Base-by-base conservation (phyloP, 208 protist genomes). In the Trypanosoma mega region DNA sequence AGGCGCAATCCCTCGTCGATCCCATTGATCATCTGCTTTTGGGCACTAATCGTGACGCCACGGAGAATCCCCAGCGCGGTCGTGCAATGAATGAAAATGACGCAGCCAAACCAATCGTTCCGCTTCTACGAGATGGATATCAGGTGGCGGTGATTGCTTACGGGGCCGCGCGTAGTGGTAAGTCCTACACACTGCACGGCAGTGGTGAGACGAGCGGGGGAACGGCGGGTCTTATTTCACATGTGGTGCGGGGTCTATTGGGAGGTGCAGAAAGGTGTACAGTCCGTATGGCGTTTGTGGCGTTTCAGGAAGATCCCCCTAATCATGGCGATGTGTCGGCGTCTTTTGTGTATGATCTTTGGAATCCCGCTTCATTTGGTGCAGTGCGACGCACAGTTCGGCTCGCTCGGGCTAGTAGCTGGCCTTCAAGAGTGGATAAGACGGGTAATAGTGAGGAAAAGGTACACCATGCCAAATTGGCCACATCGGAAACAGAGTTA, bases 101-200 rank as follows among this genome's bases (percentile, higher is more conserved):
- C 29, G 20, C 7, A 1, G 24, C 45, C 12, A 23, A 26, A 1
- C 77, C 77, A 37, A 63, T 90, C 12, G 69, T 84, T 18, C 63
- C 72, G 18, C 24, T 45, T 18, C 58, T 60, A 0, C 18, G 79
- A 1, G 63, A 67, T 47, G 84, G 80, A 5, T 50, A 68, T 43
- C 75, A 75, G 37, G 68, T 78, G 4, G 71, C 63, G n/a, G 67
- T 93, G 20, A 24, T 90, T 30, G 80, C 78, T 2, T 82, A 81
- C 39, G 86, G 86, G 4, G 54, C 86, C 9, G 77, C 83, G 11
- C 78, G 78, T 41, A 79, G 63, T 49, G 86, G 86, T 18, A 93
- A 93, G 63, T 84, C 79, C 11, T 68, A 80, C 63, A 83, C 85
- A 27, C 82, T 90, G 26, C 16, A 85, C 11, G 82, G 85, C 50